These are phyloP conservation scores for Botrytis aclada DNA, from an alignment of 2,329 filamentous ascomycete genomes.

Conservation along the genomic window DNA sequence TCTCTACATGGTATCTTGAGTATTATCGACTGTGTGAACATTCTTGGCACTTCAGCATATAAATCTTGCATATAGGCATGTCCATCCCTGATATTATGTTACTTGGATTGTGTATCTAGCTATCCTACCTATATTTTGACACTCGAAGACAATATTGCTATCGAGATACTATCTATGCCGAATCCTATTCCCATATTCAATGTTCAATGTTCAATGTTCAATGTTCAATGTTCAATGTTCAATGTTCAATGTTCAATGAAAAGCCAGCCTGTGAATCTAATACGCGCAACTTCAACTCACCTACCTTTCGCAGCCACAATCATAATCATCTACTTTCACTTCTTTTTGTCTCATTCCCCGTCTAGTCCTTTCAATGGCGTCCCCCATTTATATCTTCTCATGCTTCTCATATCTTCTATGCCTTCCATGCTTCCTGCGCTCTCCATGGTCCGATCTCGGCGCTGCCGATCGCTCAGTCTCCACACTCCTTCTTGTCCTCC, in stretches of 20 bases:
- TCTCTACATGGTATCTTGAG: neutral
- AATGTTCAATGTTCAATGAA: neutral
- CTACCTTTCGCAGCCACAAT: neutral
- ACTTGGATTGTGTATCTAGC: neutral
- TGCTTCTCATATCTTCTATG: neutral
- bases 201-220: neutral
- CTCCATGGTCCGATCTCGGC: neutral
- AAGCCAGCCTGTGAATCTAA: neutral
- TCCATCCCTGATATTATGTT: neutral
- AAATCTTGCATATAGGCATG: rapidly evolving
- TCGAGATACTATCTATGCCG: neutral
- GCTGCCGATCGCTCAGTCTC: neutral
- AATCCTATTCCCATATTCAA: neutral
- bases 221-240: neutral
- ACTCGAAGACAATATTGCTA: neutral
- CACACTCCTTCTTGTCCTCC: neutral
- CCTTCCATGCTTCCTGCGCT: neutral
- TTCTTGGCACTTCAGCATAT: neutral
- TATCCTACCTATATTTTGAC: neutral
- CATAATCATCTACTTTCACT: neutral
- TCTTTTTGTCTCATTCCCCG: neutral
- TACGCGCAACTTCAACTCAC: neutral
- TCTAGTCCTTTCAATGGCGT: neutral
- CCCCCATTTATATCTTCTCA: neutral
- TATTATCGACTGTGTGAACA: neutral